Conservation (phyloP, 192 early-diverging fungal genomes). For the Linderina pennispora region DNA sequence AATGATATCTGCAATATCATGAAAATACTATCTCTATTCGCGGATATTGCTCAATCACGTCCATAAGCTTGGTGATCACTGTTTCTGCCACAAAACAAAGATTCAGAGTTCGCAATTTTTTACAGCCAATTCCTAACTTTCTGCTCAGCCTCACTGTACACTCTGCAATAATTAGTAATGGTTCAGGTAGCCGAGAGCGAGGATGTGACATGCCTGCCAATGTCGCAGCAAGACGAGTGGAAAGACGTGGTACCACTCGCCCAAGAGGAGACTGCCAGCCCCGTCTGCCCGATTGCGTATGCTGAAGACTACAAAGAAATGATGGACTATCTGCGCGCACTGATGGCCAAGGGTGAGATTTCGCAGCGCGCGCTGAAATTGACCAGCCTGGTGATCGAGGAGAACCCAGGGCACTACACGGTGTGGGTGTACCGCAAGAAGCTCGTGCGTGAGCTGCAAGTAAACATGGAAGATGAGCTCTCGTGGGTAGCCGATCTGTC, state of each 20-base stretch:
- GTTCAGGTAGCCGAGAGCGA: neutral
- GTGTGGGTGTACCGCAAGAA: slow-evolving; percentile 92
- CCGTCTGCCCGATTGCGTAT: slow-evolving; percentile 41
- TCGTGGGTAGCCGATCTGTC: slow-evolving; percentile 70
- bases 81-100: too few relatives aligned
- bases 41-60: too few relatives aligned
- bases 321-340: slow-evolving; percentile 88
- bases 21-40: too few relatives aligned
- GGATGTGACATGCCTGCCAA: slow-evolving; percentile 3
- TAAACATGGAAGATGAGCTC: slow-evolving; percentile 67
- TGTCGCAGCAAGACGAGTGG: slow-evolving; percentile 36
- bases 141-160: too few relatives aligned
- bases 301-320: slow-evolving; percentile 37
- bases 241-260: slow-evolving; percentile 32
- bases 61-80: too few relatives aligned
- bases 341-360: slow-evolving; percentile 62
- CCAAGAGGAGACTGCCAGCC: slow-evolving; percentile 24
- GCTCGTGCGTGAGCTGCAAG: slow-evolving; percentile 59
- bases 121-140: too few relatives aligned
- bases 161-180: too few relatives aligned
- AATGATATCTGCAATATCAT: too few relatives aligned
- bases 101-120: too few relatives aligned
- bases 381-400: slow-evolving; percentile 69
- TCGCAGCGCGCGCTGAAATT: slow-evolving; percentile 76
- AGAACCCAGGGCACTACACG: slow-evolving; percentile 93